Evolutionary conservation across 495 filamentous ascomycete genomes (phyloP).

Genomic region (Lasiosphaeria hispida): DNA sequence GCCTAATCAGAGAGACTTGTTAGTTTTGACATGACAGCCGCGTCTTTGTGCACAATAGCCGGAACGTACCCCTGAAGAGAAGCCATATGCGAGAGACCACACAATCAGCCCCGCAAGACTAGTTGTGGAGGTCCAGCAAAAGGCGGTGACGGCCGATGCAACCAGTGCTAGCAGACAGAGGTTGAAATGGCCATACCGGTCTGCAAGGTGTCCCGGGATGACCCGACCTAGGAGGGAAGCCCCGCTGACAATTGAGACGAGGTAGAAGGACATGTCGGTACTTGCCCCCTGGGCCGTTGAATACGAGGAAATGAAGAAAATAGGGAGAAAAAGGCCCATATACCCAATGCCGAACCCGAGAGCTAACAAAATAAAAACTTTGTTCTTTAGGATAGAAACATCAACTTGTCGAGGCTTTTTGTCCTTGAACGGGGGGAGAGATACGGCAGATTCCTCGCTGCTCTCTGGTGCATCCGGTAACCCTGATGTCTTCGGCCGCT

Average conservation of each 20-base stretch:
- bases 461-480: too few species aligned
- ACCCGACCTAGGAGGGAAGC: constrained; percentile 53
- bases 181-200: constrained; percentile 50
- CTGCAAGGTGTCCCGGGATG: constrained; percentile 47
- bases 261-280: constrained; percentile 48
- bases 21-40: not conserved
- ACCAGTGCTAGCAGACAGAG: constrained; percentile 29
- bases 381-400: constrained; percentile 18
- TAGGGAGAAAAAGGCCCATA: constrained; percentile 51
- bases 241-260: constrained; percentile 44
- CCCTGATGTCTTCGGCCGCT: constrained; percentile 18
- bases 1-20: constrained; percentile 16
- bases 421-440: constrained; percentile 7
- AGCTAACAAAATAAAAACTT: constrained; percentile 16
- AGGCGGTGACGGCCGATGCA: constrained; percentile 32
- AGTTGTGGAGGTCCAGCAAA: constrained; percentile 37
- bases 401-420: constrained; percentile 22
- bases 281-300: constrained; percentile 38
- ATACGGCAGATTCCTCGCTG: too few species aligned
- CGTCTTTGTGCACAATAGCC: too few species aligned
- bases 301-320: constrained; percentile 53
- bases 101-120: constrained; percentile 38
- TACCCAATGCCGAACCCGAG: constrained; percentile 33
- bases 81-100: constrained; percentile 33
- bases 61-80: constrained; percentile 25